phyloP scores from a whole-genome alignment of 768 basidiomycete species.

The Macrolepiota fuliginosa region DNA sequence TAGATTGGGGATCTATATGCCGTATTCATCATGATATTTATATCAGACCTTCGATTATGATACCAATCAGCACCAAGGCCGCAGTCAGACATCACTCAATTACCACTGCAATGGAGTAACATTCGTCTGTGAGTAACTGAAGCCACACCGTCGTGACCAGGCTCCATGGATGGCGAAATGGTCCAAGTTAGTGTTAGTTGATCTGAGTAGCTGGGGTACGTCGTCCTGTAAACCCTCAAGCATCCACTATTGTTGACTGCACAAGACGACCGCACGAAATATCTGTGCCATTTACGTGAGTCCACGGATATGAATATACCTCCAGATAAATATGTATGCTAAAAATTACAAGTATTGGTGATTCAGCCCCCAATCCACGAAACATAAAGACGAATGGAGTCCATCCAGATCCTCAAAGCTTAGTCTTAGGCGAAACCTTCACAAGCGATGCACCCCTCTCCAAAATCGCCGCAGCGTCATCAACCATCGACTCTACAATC shows the following conservation, averaged over 20 bases:
- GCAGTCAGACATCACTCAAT: no score
- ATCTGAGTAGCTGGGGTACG: no score
- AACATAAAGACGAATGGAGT: neutral
- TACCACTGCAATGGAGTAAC: no score
- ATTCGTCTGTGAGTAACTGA: no score
- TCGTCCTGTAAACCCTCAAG: neutral
- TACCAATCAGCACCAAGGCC: no score
- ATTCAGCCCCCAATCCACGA: neutral
- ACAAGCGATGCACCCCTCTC: slow-evolving; percentile 33
- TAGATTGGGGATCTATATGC: no score
- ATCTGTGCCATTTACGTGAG: no score
- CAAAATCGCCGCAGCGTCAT: slow-evolving; percentile 35
- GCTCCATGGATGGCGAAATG: no score
- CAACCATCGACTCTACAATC: slow-evolving; percentile 78
- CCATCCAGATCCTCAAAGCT: slow-evolving; percentile 34
- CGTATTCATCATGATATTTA: no score
- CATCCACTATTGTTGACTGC: neutral
- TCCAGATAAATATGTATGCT: neutral
- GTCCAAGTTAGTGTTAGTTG: no score
- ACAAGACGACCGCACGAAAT: neutral
- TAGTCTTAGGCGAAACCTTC: slow-evolving; percentile 41
- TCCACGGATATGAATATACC: neutral
- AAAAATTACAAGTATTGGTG: neutral
- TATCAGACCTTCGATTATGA: no score
- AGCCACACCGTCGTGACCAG: no score